Percentiles rank a stretch among this genome's conserved stretches.
Evolutionary conservation across 2,329 filamentous ascomycete genomes (phyloP).

Genomic region (Fusarium sp.): DNA sequence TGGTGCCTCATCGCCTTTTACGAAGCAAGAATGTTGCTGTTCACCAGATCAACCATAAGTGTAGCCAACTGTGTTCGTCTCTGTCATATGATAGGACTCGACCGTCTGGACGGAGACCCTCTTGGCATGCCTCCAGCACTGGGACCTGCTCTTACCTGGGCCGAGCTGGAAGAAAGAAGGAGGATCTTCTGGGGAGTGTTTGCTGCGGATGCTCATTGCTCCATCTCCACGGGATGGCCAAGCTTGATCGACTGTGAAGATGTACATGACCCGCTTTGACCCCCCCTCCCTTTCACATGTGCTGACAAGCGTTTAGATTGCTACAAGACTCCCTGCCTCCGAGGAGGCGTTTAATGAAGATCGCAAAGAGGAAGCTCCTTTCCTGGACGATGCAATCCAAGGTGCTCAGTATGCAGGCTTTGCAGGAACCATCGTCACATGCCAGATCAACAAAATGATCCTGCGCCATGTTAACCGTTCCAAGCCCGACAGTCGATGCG

Average conservation of each 20-base stretch:
- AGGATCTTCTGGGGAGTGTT: constrained; percentile 90
- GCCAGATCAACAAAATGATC: constrained; percentile 84
- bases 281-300: not conserved
- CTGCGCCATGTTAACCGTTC: constrained; percentile 83
- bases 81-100: constrained; percentile 86
- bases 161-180: constrained; percentile 80
- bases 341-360: constrained; percentile 82
- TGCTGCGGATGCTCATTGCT: constrained; percentile 85
- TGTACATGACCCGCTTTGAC: constrained; percentile 50
- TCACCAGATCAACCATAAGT: constrained; percentile 88
- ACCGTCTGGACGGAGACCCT: constrained; percentile 76
- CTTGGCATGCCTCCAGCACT: constrained; percentile 80
- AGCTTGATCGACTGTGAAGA: constrained; percentile 82
- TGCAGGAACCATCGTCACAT: constrained; percentile 78
- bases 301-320: constrained; percentile 62
- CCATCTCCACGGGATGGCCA: constrained; percentile 92
- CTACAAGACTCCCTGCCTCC: constrained; percentile 82
- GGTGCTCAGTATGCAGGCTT: constrained; percentile 77
- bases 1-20: constrained; percentile 82
- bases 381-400: constrained; percentile 74
- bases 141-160: constrained; percentile 81
- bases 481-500: constrained; percentile 76
- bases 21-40: constrained; percentile 88
- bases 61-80: constrained; percentile 78
- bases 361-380: constrained; percentile 71